These are phyloP conservation scores for Lophium mytilinum DNA, from an alignment of 495 filamentous ascomycete genomes.

Conservation along the genomic window DNA sequence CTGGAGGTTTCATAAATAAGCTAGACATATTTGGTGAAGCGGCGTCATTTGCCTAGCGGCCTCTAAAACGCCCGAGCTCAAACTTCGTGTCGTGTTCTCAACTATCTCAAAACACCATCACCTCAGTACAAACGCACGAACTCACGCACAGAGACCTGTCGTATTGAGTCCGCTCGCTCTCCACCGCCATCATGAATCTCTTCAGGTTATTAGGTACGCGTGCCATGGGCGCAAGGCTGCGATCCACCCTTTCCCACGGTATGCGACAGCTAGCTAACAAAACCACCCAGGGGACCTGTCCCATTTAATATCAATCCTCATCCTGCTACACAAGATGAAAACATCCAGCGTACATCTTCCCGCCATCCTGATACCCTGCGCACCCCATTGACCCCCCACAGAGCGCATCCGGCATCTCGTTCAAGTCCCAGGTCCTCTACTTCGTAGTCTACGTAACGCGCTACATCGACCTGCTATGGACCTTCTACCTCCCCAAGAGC, in stretches of 20 bases:
- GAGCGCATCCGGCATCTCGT: constrained; percentile 95
- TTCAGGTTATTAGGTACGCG: constrained; percentile 74
- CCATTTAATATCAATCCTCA: constrained; percentile 88
- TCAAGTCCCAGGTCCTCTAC: constrained; percentile 95
- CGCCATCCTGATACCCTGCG: neutral
- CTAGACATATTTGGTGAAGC: too few relatives aligned
- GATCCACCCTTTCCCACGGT: constrained; percentile 4
- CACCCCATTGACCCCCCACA: constrained; percentile 34
- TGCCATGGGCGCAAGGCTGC: neutral
- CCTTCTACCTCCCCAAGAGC: constrained; percentile 53
- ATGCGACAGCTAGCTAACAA: constrained; percentile 16
- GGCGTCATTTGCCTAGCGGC: too few relatives aligned
- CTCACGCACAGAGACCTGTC: too few relatives aligned
- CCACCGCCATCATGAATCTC: constrained; percentile 63
- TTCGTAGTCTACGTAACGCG: constrained; percentile 85
- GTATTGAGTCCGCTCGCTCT: too few relatives aligned
- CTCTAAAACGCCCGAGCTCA: too few relatives aligned
- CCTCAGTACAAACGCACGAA: too few relatives aligned
- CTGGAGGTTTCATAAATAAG: too few relatives aligned
- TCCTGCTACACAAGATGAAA: constrained; percentile 92
- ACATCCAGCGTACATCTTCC: constrained; percentile 61
- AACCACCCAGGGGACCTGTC: constrained; percentile 69
- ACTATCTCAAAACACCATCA: too few relatives aligned
- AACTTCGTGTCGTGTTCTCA: too few relatives aligned
- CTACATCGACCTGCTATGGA: constrained; percentile 91